A percentile compares a stretch with the other conserved stretches of the same genome.
These are phyloP conservation scores for Lodderomyces margitis DNA, from an alignment of 1,139 yeast species.

Conservation along the genomic window DNA sequence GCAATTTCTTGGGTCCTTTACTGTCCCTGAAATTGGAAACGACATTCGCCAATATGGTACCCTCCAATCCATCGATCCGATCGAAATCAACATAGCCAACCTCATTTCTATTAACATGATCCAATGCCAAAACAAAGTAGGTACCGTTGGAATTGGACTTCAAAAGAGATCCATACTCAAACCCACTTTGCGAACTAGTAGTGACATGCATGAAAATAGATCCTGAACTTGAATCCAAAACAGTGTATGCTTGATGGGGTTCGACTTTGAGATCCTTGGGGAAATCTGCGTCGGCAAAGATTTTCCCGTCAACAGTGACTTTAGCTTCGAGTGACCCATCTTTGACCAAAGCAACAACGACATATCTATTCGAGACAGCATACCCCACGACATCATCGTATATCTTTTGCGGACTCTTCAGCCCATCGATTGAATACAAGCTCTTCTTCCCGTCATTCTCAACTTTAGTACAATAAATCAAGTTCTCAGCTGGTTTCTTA, in stretches of 20 bases:
- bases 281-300: slow-evolving; percentile 76
- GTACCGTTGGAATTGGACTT: slow-evolving; percentile 97
- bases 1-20: slow-evolving; percentile 48
- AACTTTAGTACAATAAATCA: slow-evolving; percentile 57
- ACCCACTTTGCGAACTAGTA: slow-evolving; percentile 46
- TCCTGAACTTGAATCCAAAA: slow-evolving; percentile 71
- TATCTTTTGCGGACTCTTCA: slow-evolving; percentile 19
- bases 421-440: slow-evolving; percentile 28
- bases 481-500: slow-evolving; percentile 40
- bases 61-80: slow-evolving; percentile 82
- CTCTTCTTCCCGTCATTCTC: slow-evolving; percentile 20
- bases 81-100: slow-evolving; percentile 88
- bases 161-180: slow-evolving; percentile 77
- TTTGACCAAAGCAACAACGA: slow-evolving; percentile 74
- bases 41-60: slow-evolving; percentile 71
- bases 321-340: slow-evolving; percentile 55
- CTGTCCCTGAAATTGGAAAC: slow-evolving; percentile 48
- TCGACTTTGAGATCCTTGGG: slow-evolving; percentile 67
- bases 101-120: slow-evolving; percentile 71
- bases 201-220: slow-evolving; percentile 85
- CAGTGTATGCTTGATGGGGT: slow-evolving; percentile 77
- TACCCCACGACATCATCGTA: slow-evolving; percentile 39
- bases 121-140: slow-evolving; percentile 71
- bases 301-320: slow-evolving; percentile 79
- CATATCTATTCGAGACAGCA: slow-evolving; percentile 52